A percentile compares a stretch with the other conserved stretches of the same genome.
Evolutionary conservation across 495 filamentous ascomycete genomes (phyloP).

Genomic region (Penicillium argentinense): DNA sequence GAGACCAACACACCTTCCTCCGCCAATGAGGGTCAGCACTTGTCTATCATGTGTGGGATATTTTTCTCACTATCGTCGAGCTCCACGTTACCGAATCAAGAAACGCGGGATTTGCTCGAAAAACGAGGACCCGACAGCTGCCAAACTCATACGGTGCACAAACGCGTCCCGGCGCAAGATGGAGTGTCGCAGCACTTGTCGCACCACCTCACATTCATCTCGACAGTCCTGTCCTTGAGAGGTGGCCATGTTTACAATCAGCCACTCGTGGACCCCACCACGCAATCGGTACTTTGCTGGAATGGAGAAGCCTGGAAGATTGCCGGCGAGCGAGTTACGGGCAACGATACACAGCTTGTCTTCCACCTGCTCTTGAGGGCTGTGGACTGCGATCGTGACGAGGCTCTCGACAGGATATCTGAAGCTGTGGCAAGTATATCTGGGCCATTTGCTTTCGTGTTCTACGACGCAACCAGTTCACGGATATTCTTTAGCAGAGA

Average conservation of each 20-base stretch:
- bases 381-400: constrained; percentile 14
- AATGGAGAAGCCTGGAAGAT: constrained; percentile 98
- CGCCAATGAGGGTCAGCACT: neutral
- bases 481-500: constrained; percentile 80
- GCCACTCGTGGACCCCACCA: constrained; percentile 61
- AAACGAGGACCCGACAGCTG: constrained; percentile 59
- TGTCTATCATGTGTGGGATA: constrained; percentile 62
- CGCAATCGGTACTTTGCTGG: constrained; percentile 86
- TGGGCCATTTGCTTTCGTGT: constrained; percentile 92
- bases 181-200: constrained; percentile 19
- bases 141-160: constrained; percentile 31
- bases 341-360: constrained; percentile 77
- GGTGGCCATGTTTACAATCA: constrained; percentile 71
- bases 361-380: constrained; percentile 61
- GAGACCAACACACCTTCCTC: neutral
- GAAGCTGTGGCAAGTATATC: constrained; percentile 61
- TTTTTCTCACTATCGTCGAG: constrained; percentile 51
- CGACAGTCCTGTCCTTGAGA: constrained; percentile 84
- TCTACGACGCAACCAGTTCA: constrained; percentile 62
- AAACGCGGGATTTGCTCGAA: constrained; percentile 43
- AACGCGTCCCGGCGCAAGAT: constrained; percentile 19
- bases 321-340: constrained; percentile 47
- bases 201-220: constrained; percentile 62
- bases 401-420: constrained; percentile 40
- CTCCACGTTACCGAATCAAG: constrained; percentile 34